A percentile compares a stretch with the other conserved stretches of the same genome.
phyloP scores from a whole-genome alignment of 495 filamentous ascomycete species.

The Echria macrotheca region DNA sequence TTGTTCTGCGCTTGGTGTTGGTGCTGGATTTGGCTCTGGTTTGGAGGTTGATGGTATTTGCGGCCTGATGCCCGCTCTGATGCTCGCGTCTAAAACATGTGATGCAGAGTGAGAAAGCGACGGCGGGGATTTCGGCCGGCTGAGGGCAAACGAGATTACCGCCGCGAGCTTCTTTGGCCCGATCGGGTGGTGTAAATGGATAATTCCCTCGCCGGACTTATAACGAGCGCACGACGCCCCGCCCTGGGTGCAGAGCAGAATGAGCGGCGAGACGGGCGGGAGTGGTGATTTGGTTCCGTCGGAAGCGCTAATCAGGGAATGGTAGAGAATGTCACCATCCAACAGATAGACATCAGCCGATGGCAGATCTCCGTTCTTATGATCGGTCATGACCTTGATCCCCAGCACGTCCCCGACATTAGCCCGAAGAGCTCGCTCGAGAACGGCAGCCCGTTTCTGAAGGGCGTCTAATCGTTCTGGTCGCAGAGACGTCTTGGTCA shows the following conservation, averaged over 20 bases:
- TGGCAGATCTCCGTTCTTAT: conserved; percentile 8
- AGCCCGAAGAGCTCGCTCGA: conserved; percentile 12
- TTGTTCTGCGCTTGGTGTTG: not conserved
- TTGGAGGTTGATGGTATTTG: not conserved
- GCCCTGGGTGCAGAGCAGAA: conserved; percentile 18
- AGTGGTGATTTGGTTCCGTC: conserved; percentile 13
- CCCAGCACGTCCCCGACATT: conserved; percentile 16
- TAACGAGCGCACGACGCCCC: conserved; percentile 7
- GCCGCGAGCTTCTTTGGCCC: conserved; percentile 18
- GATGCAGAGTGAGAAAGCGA: conserved; percentile 16
- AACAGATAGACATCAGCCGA: conserved; percentile 21
- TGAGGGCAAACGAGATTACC: conserved; percentile 6
- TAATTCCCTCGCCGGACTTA: not conserved
- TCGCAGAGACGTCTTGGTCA: not conserved
- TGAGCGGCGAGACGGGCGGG: too few species aligned
- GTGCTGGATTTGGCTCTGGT: not conserved
- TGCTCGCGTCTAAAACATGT: too few species aligned
- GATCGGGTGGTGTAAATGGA: conserved; percentile 23
- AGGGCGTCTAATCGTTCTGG: not conserved
- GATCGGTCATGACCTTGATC: too few species aligned
- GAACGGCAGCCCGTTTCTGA: conserved; percentile 1
- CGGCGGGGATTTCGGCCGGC: not conserved
- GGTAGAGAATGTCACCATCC: conserved; percentile 7
- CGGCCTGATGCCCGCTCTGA: too few species aligned
- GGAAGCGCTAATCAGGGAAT: not conserved